A percentile compares a stretch with the other conserved stretches of the same genome.
These are phyloP conservation scores for Hypoxylon lienhwacheense DNA, from an alignment of 495 filamentous ascomycete genomes.

Conservation along the genomic window DNA sequence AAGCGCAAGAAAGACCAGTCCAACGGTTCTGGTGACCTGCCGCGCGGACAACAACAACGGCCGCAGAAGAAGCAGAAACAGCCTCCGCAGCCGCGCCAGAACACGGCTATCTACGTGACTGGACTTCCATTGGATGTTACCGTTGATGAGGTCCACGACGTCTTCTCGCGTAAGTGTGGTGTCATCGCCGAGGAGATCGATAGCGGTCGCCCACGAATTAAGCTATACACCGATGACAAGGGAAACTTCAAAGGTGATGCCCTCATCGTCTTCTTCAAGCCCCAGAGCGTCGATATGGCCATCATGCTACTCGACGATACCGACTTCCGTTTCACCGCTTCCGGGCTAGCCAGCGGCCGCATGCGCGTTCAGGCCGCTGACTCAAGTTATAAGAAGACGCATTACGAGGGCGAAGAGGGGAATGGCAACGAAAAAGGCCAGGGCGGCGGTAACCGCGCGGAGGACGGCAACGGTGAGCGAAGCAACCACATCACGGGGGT, in stretches of 20 bases:
- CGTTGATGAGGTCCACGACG: constrained; percentile 74
- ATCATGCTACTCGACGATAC: constrained; percentile 91
- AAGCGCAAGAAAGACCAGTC: constrained; percentile 75
- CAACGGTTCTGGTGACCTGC: constrained; percentile 38
- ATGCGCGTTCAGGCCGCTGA: constrained; percentile 88
- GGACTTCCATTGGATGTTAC: constrained; percentile 77
- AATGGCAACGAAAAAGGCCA: constrained; percentile 32
- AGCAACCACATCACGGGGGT: constrained; percentile 33
- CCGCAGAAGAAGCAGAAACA: constrained; percentile 38
- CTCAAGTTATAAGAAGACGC: constrained; percentile 77
- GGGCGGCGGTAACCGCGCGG: constrained; percentile 45
- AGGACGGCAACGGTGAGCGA: constrained; percentile 14
- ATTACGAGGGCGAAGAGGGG: constrained; percentile 41
- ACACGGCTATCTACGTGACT: constrained; percentile 89
- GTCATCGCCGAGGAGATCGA: constrained; percentile 95
- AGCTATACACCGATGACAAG: constrained; percentile 82
- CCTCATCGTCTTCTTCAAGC: constrained; percentile 89
- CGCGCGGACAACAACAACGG: constrained; percentile 27
- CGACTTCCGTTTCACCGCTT: constrained; percentile 69
- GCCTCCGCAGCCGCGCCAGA: constrained; percentile 61
- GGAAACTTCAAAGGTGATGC: constrained; percentile 92
- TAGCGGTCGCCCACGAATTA: constrained; percentile 79
- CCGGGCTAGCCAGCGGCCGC: constrained; percentile 52
- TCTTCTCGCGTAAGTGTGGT: constrained; percentile 84
- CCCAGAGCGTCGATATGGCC: constrained; percentile 85